Percentiles rank a stretch among this genome's conserved stretches.
Conservation (phyloP, 345 rosid species). For the Boechera retrofracta region DNA sequence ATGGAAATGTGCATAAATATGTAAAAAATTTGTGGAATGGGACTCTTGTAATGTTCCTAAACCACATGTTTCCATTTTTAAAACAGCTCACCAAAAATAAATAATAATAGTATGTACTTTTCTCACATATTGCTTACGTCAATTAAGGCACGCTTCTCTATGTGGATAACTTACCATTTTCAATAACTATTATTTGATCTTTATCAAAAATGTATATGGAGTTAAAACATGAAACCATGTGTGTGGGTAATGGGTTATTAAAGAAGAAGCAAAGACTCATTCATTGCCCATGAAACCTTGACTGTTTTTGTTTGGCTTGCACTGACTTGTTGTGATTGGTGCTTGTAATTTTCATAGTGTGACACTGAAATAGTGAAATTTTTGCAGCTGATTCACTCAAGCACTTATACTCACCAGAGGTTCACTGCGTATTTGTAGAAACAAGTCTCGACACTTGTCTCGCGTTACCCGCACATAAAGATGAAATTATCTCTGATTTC, state of each 20-base stretch:
- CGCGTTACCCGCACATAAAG: slow-evolving; percentile 47
- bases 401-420: too few species aligned
- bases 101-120: neutral
- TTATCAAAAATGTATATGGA: neutral
- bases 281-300: neutral
- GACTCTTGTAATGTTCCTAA: neutral
- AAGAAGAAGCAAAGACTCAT: too few species aligned
- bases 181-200: neutral
- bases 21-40: neutral
- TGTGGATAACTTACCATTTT: slow-evolving; percentile 34
- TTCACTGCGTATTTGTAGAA: slow-evolving; percentile 52
- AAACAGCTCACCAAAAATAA: neutral
- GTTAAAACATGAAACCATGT: neutral
- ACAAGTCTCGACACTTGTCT: slow-evolving; percentile 68
- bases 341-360: too few species aligned
- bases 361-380: too few species aligned
- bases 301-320: too few species aligned
- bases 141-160: slow-evolving; percentile 34
- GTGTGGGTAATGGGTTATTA: too few species aligned
- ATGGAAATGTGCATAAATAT: neutral
- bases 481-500: slow-evolving; percentile 68
- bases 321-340: too few species aligned
- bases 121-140: slow-evolving; percentile 23
- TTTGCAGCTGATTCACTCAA: too few species aligned
- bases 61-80: neutral